These are phyloP conservation scores for Incumbomyces lentus DNA, from an alignment of 2,329 filamentous ascomycete genomes.

Conservation along the genomic window DNA sequence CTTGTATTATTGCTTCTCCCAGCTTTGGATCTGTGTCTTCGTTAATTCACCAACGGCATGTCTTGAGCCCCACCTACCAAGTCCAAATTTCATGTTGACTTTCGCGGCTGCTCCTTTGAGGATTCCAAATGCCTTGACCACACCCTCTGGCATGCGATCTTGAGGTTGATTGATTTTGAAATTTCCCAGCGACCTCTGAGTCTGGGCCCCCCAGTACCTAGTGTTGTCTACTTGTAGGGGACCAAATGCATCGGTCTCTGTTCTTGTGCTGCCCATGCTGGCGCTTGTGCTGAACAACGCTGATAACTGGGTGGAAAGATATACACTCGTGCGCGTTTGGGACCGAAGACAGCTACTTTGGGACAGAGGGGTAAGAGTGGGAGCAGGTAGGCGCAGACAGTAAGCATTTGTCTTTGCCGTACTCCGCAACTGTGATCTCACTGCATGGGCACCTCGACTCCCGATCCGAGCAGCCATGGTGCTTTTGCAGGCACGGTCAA, in stretches of 20 bases:
- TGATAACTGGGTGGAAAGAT: background rate
- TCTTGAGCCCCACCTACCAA: conserved; percentile 41
- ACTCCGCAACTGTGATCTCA: conserved; percentile 18
- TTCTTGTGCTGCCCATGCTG: conserved; percentile 45
- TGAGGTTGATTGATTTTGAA: conserved; percentile 99
- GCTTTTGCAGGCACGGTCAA: background rate
- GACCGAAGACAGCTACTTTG: conserved; percentile 8
- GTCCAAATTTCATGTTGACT: conserved; percentile 89
- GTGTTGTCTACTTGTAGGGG: conserved; percentile 68
- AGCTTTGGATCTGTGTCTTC: conserved; percentile 63
- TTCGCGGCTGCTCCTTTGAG: conserved; percentile 92
- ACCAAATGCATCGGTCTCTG: conserved; percentile 95
- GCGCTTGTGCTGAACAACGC: conserved; percentile 15
- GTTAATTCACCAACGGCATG: background rate
- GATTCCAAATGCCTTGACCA: conserved; percentile 89
- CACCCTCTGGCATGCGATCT: conserved; percentile 91
- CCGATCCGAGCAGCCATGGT: conserved; percentile 3
- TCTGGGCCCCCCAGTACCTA: conserved; percentile 76
- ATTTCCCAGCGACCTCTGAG: conserved; percentile 70
- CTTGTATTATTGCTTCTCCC: conserved; percentile 79
- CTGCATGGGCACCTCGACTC: conserved; percentile 11
- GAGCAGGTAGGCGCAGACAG: conserved; percentile 12
- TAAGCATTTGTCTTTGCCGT: conserved; percentile 9
- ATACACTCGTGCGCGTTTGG: background rate
- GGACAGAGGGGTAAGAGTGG: conserved; percentile 9